A percentile compares a stretch with the other conserved stretches of the same genome.
phyloP scores from a whole-genome alignment of 148 eudicot species.

The Fagopyrum homotropicum region DNA sequence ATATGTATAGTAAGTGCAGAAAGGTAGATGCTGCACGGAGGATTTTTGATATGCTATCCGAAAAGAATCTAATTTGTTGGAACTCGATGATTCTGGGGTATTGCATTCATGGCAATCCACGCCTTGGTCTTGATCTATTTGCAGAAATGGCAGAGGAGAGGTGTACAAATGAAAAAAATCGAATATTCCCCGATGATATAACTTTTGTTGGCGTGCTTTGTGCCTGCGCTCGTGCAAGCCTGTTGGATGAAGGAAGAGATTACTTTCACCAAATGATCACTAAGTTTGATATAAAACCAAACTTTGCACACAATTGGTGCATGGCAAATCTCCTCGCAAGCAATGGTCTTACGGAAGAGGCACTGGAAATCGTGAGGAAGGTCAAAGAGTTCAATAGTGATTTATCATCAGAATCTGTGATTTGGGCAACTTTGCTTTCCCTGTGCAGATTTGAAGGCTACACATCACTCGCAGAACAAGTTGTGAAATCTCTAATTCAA shows the following conservation, averaged over 20 bases:
- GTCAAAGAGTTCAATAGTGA: slow-evolving; percentile 25
- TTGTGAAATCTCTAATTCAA: slow-evolving; percentile 48
- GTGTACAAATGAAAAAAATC: slow-evolving; percentile 10
- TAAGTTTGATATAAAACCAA: slow-evolving; percentile 44
- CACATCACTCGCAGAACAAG: slow-evolving; percentile 44
- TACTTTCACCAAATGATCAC: slow-evolving; percentile 51
- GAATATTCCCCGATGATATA: slow-evolving; percentile 47
- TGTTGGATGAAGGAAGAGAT: slow-evolving; percentile 39
- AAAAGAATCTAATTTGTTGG: slow-evolving; percentile 66
- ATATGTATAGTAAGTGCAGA: slow-evolving; percentile 69
- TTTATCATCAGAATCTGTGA: slow-evolving; percentile 28
- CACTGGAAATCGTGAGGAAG: slow-evolving; percentile 39
- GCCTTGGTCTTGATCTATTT: slow-evolving; percentile 54
- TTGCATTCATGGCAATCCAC: slow-evolving; percentile 60
- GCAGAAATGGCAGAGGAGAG: slow-evolving; percentile 32
- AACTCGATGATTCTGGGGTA: slow-evolving; percentile 80
- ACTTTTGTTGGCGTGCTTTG: slow-evolving; percentile 66
- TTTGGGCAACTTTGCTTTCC: slow-evolving; percentile 47
- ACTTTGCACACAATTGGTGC: slow-evolving; percentile 80
- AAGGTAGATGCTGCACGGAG: slow-evolving; percentile 45
- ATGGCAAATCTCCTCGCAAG: slow-evolving; percentile 66
- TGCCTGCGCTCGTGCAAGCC: slow-evolving; percentile 59
- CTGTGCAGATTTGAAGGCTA: slow-evolving; percentile 18
- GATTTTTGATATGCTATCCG: slow-evolving; percentile 42
- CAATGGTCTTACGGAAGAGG: slow-evolving; percentile 53